Conservation (phyloP, 257 asterid genomes). For the Gynochthodes officinalis region DNA sequence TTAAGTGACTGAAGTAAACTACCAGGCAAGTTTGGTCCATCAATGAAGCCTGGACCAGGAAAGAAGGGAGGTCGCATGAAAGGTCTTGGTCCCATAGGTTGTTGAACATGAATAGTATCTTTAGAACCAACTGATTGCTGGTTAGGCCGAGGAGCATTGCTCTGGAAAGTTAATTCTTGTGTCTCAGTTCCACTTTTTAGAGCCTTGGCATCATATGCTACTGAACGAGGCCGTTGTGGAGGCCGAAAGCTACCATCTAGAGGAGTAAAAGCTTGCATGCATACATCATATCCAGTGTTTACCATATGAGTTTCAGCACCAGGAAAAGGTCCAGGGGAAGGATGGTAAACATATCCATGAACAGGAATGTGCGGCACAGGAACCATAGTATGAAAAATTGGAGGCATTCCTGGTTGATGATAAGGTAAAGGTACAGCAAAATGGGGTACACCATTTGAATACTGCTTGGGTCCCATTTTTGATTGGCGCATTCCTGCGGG, state of each 20-base stretch:
- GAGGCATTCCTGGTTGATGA: constrained; percentile 45
- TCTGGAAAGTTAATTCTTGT: constrained; percentile 43
- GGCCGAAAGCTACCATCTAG: constrained; percentile 52
- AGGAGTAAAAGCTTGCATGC: constrained; percentile 48
- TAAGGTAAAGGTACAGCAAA: constrained; percentile 49
- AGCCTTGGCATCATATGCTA: constrained; percentile 40
- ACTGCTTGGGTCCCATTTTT: constrained; percentile 58
- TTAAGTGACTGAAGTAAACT: constrained; percentile 18
- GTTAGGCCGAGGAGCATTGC: constrained; percentile 38
- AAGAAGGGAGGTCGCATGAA: constrained; percentile 52
- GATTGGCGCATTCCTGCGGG: constrained; percentile 44
- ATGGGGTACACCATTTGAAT: constrained; percentile 52
- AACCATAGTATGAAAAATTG: constrained; percentile 50
- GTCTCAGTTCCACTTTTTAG: constrained; percentile 48
- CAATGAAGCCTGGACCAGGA: constrained; percentile 49
- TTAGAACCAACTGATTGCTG: constrained; percentile 49
- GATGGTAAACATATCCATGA: constrained; percentile 60
- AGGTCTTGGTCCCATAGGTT: constrained; percentile 60
- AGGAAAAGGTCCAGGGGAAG: constrained; percentile 41
- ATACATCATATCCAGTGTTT: constrained; percentile 43
- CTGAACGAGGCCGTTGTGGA: constrained; percentile 36
- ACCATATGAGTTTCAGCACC: constrained; percentile 44
- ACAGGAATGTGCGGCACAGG: constrained; percentile 47
- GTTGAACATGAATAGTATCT: constrained; percentile 48
- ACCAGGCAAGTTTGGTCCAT: constrained; percentile 62